Percentiles rank a stretch among this genome's conserved stretches.
Evolutionary conservation across 106 monocot genomes (phyloP).

Genomic region (Acorus gramineus): DNA sequence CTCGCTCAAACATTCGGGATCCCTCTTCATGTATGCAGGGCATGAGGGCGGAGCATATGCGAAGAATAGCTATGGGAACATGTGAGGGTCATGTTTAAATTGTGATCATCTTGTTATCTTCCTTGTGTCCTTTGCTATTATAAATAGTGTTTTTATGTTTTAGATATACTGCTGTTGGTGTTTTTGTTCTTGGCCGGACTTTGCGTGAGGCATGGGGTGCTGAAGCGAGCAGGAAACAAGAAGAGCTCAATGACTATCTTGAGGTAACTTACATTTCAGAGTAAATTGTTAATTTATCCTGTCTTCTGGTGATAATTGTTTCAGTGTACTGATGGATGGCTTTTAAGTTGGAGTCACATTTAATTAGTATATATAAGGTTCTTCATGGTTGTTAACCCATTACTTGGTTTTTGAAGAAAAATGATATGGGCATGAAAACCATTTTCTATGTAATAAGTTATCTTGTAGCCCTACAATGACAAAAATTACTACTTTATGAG

Average conservation of each 20-base stretch:
- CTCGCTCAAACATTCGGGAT: constrained; percentile 95
- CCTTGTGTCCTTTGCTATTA: not conserved
- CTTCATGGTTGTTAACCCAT: too few species aligned
- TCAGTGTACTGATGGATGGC: not conserved
- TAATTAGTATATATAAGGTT: too few species aligned
- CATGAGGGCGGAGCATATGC: constrained; percentile 98
- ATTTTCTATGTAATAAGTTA: too few species aligned
- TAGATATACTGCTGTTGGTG: constrained; percentile 99
- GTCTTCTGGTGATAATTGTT: not conserved
- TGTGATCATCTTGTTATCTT: not conserved
- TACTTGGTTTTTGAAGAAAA: too few species aligned
- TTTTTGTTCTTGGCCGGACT: constrained; percentile 83
- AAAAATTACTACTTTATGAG: too few species aligned
- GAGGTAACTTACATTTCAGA: constrained; percentile 40
- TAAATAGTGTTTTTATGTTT: constrained; percentile 7
- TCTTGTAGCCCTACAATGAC: too few species aligned
- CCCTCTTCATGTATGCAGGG: constrained; percentile 99
- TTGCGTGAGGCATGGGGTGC: constrained; percentile 87
- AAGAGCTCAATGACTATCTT: constrained; percentile 84
- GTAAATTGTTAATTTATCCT: not conserved
- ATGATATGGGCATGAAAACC: too few species aligned
- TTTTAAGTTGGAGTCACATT: too few species aligned
- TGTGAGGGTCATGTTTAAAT: constrained; percentile 31
- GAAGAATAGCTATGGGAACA: constrained; percentile 96
- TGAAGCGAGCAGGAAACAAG: constrained; percentile 56